Evolutionary conservation across 257 asterid genomes (phyloP).

Genomic region (Schizonepeta tenuifolia): DNA sequence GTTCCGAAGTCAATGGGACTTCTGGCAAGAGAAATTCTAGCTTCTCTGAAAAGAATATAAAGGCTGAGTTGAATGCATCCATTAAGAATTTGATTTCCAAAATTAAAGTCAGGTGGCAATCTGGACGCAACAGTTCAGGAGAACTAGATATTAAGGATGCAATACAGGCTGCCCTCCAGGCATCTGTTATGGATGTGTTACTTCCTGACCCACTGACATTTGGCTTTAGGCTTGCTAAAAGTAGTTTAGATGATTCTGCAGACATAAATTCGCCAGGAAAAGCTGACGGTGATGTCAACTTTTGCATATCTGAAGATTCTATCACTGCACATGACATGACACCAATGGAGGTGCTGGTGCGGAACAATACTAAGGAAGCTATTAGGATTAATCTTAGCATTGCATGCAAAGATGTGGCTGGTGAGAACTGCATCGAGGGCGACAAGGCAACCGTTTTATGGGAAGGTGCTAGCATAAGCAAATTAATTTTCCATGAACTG

Average conservation of each 20-base stretch:
- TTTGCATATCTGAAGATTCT: conserved; percentile 43
- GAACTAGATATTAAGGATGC: conserved; percentile 94
- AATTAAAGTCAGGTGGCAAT: conserved; percentile 95
- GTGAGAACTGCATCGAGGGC: conserved; percentile 90
- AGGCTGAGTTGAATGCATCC: conserved; percentile 83
- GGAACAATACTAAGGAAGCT: conserved; percentile 88
- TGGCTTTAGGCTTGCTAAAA: conserved; percentile 82
- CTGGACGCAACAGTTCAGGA: conserved; percentile 98
- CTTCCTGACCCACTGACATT: conserved; percentile 96
- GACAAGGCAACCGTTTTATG: conserved; percentile 91
- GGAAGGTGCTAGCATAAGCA: conserved; percentile 70
- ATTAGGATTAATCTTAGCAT: conserved; percentile 71
- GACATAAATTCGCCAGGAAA: conserved; percentile 39
- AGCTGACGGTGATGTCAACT: conserved; percentile 33
- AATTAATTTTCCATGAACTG: background rate
- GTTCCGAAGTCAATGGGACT: conserved; percentile 49
- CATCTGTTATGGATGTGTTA: conserved; percentile 93
- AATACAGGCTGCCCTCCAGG: conserved; percentile 87
- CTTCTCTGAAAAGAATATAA: conserved; percentile 80
- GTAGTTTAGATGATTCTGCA: conserved; percentile 33
- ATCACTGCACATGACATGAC: conserved; percentile 81
- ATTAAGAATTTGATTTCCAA: conserved; percentile 80
- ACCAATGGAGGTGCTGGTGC: conserved; percentile 86
- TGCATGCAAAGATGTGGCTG: conserved; percentile 96
- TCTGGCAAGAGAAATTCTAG: conserved; percentile 52